Evolutionary conservation across 768 basidiomycete genomes (phyloP), one percentile per base, ranked within the genome.

Genomic region (Suillus occidentalis): DNA sequence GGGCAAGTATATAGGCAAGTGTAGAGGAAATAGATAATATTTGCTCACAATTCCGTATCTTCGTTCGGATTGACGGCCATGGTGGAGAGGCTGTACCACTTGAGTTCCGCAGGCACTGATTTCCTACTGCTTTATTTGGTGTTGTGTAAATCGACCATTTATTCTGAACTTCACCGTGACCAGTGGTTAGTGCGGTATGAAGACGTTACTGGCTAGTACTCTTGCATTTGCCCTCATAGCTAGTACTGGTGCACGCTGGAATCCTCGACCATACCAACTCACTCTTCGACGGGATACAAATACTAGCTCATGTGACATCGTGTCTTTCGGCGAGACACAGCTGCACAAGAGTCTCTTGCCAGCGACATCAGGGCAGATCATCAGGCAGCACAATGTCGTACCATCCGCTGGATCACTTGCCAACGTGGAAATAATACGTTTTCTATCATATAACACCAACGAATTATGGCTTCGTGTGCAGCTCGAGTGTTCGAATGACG

Each of bases 11-110:
- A 37, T 65, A 64, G 60, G 53, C 20, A 50, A 31, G 28, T 9
- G 34, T 42, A 42, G 31, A 43, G 6, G 20, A 31, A 65, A 4
- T 59, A 8, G 16, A 42, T 31, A 40, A 8, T 10, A 36, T 18
- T 34, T 25, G 77, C 92, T 78, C 76, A 96, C 95, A 98, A 97
- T 85, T 98, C 95, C 3, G 95, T 97, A 76, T 98, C 95, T 81
- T 97, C 92, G 82, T 95, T 83, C 37, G 91, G 85, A 73, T 95
- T 94, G 62, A 90, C 77, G 7, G 89, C 79, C 89, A 91, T 89
- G 45, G 31, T 75, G 20, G 40, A 42, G 49, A 28, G 50, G 31
- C 4, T 31, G 31, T 31, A 31, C 49, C 10, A 43, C 9, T 63
- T 55, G 20, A 55, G 31, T 39, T 20, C 55, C 34, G 63, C 12